A percentile compares a stretch with the other conserved stretches of the same genome.
Evolutionary conservation across 2,329 filamentous ascomycete genomes (phyloP).

Genomic region (Colletotrichum siamense): DNA sequence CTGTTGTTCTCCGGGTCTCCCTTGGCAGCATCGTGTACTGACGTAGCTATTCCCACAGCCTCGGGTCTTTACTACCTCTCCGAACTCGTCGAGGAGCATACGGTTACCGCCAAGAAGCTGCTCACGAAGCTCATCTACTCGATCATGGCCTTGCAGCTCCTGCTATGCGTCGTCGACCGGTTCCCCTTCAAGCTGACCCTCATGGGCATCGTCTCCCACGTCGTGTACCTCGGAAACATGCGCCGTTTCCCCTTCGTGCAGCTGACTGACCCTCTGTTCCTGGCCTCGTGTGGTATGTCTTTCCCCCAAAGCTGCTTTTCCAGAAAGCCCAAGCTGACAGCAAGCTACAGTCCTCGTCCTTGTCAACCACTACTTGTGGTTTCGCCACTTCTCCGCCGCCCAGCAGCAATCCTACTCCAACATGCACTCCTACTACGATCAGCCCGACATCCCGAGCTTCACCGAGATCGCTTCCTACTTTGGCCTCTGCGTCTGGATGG

Average conservation of each 20-base stretch:
- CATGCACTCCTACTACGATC: conserved; percentile 66
- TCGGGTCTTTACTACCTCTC: conserved; percentile 99
- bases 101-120: conserved; percentile 88
- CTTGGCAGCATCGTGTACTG: background rate
- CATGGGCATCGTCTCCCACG: conserved; percentile 80
- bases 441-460: conserved; percentile 75
- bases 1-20: background rate
- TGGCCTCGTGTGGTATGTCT: conserved; percentile 77
- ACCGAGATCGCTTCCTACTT: conserved; percentile 97
- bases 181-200: conserved; percentile 79
- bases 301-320: background rate
- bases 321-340: background rate
- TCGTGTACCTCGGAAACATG: conserved; percentile 89
- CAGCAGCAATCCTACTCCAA: conserved; percentile 63
- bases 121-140: conserved; percentile 84
- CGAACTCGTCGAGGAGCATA: conserved; percentile 97
- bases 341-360: conserved; percentile 73
- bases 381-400: conserved; percentile 82
- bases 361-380: conserved; percentile 94
- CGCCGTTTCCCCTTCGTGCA: conserved; percentile 77
- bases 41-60: conserved; percentile 53
- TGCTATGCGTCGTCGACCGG: conserved; percentile 82
- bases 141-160: conserved; percentile 75
- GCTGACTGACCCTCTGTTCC: conserved; percentile 84
- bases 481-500: conserved; percentile 94